A percentile compares a stretch with the other conserved stretches of the same genome.
These are phyloP conservation scores for Neurospora sp. DNA, from an alignment of 495 filamentous ascomycete species.

Conservation along the genomic window DNA sequence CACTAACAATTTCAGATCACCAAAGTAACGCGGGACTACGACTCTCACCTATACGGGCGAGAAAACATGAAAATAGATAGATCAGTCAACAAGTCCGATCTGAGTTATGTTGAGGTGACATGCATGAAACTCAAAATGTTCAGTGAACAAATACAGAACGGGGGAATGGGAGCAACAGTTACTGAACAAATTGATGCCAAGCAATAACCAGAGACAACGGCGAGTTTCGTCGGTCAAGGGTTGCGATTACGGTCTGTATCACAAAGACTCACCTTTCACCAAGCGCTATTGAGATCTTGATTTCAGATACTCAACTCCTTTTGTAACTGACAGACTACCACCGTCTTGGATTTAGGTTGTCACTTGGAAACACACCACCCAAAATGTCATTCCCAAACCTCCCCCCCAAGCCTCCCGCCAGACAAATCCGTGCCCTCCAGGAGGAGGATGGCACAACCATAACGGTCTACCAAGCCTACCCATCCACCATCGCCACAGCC, in stretches of 20 bases:
- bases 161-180: neutral
- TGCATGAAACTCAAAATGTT: neutral
- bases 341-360: neutral
- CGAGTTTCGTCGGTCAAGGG: neutral
- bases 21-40: neutral
- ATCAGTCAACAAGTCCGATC: neutral
- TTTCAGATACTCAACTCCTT: neutral
- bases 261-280: neutral
- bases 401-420: slow-evolving; percentile 24
- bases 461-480: slow-evolving; percentile 57
- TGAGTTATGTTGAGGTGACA: neutral
- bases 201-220: neutral
- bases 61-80: neutral
- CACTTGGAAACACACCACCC: neutral
- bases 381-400: neutral
- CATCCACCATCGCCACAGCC: slow-evolving; percentile 38
- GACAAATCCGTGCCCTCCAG: slow-evolving; percentile 45
- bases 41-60: neutral
- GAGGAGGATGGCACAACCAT: slow-evolving; percentile 20
- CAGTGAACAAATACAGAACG: neutral
- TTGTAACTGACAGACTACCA: neutral
- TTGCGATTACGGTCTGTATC: neutral
- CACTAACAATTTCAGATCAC: neutral
- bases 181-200: neutral
- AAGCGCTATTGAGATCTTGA: neutral